Evolutionary conservation across 257 asterid species (phyloP).

Genomic region (Solanum sparsipilum): DNA sequence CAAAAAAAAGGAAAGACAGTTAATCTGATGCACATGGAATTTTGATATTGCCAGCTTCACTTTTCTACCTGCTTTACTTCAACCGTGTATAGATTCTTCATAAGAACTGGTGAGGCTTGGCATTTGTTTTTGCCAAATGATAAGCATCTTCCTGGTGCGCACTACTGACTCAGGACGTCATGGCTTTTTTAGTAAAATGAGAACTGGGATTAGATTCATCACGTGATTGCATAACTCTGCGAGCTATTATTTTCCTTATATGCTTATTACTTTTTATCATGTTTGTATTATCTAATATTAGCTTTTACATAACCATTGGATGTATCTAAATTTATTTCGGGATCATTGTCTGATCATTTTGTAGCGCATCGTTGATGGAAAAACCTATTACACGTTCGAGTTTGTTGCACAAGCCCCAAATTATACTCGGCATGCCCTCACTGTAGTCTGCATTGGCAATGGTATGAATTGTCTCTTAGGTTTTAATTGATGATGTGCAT

Average conservation of each 20-base stretch:
- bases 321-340: not conserved
- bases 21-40: not conserved
- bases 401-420: slow-evolving; percentile 72
- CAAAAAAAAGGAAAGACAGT: not conserved
- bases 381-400: slow-evolving; percentile 65
- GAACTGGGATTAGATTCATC: not conserved
- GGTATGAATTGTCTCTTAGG: slow-evolving; percentile 25
- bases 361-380: slow-evolving; percentile 74
- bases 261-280: not conserved
- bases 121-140: not conserved
- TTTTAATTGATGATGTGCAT: not conserved
- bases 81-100: not conserved
- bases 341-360: slow-evolving; percentile 5
- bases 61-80: not conserved
- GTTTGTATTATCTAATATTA: not conserved
- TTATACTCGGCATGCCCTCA: slow-evolving; percentile 85
- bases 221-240: not conserved
- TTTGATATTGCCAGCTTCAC: not conserved
- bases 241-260: not conserved
- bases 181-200: not conserved
- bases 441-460: slow-evolving; percentile 62
- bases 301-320: not conserved
- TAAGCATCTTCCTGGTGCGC: not conserved
- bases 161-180: not conserved
- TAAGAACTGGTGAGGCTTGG: not conserved